A percentile compares a stretch with the other conserved stretches of the same genome.
Conservation (phyloP, 441 rosid genomes). For the Breynia disticha region DNA sequence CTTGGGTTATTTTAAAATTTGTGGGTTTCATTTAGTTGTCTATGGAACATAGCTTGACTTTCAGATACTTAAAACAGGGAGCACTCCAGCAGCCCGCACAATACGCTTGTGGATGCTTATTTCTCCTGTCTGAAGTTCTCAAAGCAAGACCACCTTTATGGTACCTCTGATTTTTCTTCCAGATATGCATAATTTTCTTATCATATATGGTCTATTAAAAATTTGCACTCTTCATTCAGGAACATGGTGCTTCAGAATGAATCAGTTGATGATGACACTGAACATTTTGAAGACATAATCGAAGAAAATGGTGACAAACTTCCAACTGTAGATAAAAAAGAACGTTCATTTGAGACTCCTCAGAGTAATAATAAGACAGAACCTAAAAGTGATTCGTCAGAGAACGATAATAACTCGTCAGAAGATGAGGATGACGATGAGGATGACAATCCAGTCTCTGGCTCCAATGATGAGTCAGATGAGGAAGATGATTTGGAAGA, state of each 20-base stretch:
- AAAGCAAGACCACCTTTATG: conserved; percentile 84
- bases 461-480: conserved; percentile 49
- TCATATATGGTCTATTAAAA: neutral
- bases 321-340: conserved; percentile 20
- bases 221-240: conserved; percentile 34
- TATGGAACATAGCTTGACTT: conserved; percentile 5
- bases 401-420: conserved; percentile 39
- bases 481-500: conserved; percentile 39
- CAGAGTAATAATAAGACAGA: conserved; percentile 20
- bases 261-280: conserved; percentile 65
- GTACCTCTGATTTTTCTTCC: conserved; percentile 27
- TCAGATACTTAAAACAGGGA: conserved; percentile 42
- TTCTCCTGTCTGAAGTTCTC: conserved; percentile 89
- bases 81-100: conserved; percentile 95
- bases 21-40: conserved; percentile 5
- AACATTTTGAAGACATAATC: conserved; percentile 73
- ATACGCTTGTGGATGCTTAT: conserved; percentile 87
- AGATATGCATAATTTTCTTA: neutral
- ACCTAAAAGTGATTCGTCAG: conserved; percentile 11
- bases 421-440: conserved; percentile 35
- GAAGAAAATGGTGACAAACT: conserved; percentile 52
- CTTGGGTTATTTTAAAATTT: neutral
- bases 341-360: conserved; percentile 17
- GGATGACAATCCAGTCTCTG: conserved; percentile 26
- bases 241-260: conserved; percentile 70